These are phyloP conservation scores for Wickerhamiella azyma DNA, from an alignment of 805 yeast species.

Conservation along the genomic window DNA sequence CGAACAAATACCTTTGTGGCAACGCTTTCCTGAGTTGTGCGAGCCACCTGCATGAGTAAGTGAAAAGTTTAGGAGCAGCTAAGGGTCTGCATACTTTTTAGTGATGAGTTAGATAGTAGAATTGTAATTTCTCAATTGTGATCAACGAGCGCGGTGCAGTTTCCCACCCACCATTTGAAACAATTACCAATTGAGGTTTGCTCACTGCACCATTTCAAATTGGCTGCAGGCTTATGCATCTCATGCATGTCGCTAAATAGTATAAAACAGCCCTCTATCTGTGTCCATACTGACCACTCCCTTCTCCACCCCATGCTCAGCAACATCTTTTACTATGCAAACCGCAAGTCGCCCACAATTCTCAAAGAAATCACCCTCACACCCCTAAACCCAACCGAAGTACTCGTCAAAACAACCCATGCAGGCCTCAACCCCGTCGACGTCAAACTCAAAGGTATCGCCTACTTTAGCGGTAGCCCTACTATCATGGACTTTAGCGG, in stretches of 20 bases:
- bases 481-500: constrained; percentile 52
- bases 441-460: constrained; percentile 25
- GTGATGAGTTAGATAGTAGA: too few species aligned
- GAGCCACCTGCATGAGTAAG: constrained; percentile 7
- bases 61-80: not conserved
- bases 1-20: constrained; percentile 70
- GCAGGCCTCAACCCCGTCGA: constrained; percentile 58
- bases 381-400: constrained; percentile 28
- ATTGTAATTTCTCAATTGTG: too few species aligned
- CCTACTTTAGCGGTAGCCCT: constrained; percentile 27
- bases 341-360: not conserved
- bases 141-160: too few species aligned
- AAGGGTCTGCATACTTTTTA: too few species aligned
- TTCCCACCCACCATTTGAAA: too few species aligned
- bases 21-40: constrained; percentile 16
- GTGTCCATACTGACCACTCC: not conserved
- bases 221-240: not conserved
- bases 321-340: not conserved
- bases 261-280: too few species aligned
- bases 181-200: too few species aligned
- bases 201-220: too few species aligned
- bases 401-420: constrained; percentile 45
- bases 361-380: constrained; percentile 14
- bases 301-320: not conserved
- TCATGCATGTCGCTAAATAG: not conserved